A percentile compares a stretch with the other conserved stretches of the same genome.
Evolutionary conservation across 148 eudicot species (phyloP).

Genomic region (Suaeda aralocaspica): DNA sequence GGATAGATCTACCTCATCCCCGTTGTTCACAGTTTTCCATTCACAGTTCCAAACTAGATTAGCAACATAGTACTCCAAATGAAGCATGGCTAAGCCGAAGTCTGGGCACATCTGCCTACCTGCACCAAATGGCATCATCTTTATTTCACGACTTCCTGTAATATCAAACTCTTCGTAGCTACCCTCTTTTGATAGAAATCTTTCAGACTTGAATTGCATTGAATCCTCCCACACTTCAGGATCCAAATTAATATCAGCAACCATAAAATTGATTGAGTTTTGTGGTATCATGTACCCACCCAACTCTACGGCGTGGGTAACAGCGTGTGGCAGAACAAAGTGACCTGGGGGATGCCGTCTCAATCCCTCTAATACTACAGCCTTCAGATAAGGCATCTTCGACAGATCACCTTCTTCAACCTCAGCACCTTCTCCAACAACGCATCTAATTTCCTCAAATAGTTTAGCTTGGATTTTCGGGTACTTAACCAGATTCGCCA

Average conservation of each 20-base stretch:
- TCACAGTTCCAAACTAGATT: slow-evolving; percentile 50
- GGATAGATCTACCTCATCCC: slow-evolving; percentile 35
- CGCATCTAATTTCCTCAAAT: neutral
- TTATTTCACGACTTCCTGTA: slow-evolving; percentile 49
- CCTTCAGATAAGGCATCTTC: slow-evolving; percentile 3
- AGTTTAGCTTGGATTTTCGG: neutral
- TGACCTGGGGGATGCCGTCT: neutral
- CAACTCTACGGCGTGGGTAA: neutral
- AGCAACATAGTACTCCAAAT: slow-evolving; percentile 34
- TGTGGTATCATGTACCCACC: neutral
- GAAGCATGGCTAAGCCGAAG: neutral
- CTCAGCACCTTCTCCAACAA: neutral
- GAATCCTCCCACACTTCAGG: slow-evolving; percentile 7
- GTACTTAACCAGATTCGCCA: neutral
- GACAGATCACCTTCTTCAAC: neutral
- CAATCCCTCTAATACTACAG: neutral
- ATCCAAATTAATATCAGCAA: neutral
- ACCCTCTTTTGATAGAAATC: neutral
- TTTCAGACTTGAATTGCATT: neutral
- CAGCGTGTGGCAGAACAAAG: neutral
- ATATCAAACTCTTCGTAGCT: slow-evolving; percentile 32
- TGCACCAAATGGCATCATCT: slow-evolving; percentile 35
- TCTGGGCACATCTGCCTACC: neutral
- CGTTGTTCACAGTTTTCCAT: slow-evolving; percentile 31
- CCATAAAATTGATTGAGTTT: neutral